A percentile compares a stretch with the other conserved stretches of the same genome.
Conservation (phyloP, 768 basidiomycete genomes). For the Boletus sp. region DNA sequence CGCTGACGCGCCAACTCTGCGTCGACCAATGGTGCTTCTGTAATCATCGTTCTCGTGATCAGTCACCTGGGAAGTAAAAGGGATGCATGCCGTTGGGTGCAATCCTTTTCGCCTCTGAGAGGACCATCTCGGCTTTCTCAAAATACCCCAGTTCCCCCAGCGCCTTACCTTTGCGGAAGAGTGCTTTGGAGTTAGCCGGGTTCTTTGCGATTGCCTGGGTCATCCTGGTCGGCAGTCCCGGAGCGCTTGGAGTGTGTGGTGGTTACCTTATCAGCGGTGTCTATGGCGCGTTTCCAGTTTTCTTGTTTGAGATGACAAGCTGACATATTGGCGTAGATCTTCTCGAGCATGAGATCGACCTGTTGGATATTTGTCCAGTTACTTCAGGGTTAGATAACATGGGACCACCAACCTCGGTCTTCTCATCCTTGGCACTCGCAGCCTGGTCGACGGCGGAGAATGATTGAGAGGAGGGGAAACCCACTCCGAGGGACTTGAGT, state of each 20-base stretch:
- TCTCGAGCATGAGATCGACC: slow-evolving; percentile 75
- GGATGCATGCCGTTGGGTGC: slow-evolving; percentile 50
- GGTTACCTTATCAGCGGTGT: slow-evolving; percentile 76
- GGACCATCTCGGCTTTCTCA: slow-evolving; percentile 64
- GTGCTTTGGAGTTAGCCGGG: slow-evolving; percentile 70
- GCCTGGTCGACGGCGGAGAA: slow-evolving; percentile 28
- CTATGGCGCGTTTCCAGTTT: slow-evolving; percentile 76
- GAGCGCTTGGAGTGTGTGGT: not conserved
- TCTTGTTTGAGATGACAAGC: slow-evolving; percentile 77
- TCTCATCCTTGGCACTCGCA: slow-evolving; percentile 44
- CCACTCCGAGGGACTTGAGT: slow-evolving; percentile 49
- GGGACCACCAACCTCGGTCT: slow-evolving; percentile 57
- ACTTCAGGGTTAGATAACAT: not conserved
- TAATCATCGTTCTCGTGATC: not conserved
- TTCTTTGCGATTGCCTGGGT: slow-evolving; percentile 70
- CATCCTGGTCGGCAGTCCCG: not conserved
- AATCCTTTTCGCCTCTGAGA: slow-evolving; percentile 63
- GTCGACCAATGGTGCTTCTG: slow-evolving; percentile 58
- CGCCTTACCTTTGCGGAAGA: slow-evolving; percentile 80
- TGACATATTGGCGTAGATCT: slow-evolving; percentile 82
- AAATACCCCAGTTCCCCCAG: slow-evolving; percentile 72
- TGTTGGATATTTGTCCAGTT: slow-evolving; percentile 24
- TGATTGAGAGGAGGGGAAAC: not conserved
- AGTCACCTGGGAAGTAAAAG: not conserved
- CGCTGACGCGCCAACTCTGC: slow-evolving; percentile 62